phyloP scores from a whole-genome alignment of 495 filamentous ascomycete species.

The Podospora didyma region DNA sequence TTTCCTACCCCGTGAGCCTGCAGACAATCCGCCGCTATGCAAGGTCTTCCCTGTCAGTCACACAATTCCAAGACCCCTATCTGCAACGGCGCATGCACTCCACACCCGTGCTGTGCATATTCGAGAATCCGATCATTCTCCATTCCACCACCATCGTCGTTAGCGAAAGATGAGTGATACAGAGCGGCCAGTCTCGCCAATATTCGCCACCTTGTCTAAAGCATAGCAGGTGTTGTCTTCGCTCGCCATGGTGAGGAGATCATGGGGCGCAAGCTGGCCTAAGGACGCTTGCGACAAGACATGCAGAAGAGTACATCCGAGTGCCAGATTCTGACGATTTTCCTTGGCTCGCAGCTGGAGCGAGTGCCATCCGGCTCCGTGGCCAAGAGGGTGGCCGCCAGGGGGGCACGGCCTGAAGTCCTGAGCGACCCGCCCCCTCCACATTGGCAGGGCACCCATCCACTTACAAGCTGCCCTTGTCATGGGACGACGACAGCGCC shows the following conservation, averaged over 20 bases:
- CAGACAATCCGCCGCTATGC: neutral
- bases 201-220: no score
- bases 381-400: neutral
- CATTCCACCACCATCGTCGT: no score
- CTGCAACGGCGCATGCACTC: neutral
- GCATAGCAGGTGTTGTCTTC: no score
- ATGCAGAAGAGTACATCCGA: neutral
- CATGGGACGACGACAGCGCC: neutral
- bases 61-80: neutral
- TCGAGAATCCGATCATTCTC: no score
- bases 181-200: no score
- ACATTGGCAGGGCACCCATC: neutral
- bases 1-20: neutral
- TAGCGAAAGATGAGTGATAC: no score
- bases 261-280: neutral
- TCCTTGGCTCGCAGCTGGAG: constrained; percentile 13
- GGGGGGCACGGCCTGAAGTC: constrained; percentile 1
- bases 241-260: no score
- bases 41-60: neutral
- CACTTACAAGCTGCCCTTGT: neutral
- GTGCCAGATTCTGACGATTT: constrained; percentile 17
- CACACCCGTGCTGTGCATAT: neutral
- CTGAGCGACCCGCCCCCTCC: neutral
- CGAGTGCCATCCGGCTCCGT: constrained; percentile 5
- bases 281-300: neutral